A percentile compares a stretch with the other conserved stretches of the same genome.
These are phyloP conservation scores for Aegilops speltoides DNA, from an alignment of 176 grass and related monocot genomes.

Conservation along the genomic window DNA sequence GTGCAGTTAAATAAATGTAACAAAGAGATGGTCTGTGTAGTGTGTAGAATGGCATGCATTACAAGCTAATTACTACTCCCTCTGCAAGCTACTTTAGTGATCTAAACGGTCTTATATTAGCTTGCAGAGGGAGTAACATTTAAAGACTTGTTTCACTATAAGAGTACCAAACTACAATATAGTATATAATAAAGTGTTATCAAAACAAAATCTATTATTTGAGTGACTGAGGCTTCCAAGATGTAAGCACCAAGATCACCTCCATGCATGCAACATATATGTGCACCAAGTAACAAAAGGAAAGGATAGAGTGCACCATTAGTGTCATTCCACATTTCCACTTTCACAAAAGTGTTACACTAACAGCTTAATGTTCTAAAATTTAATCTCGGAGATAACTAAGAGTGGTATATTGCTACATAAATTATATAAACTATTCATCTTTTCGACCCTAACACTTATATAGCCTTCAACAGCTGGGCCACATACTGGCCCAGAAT, in stretches of 20 bases:
- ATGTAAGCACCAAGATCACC: background rate
- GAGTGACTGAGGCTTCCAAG: background rate
- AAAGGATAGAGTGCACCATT: background rate
- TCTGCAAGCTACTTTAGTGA: too few relatives aligned
- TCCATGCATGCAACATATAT: background rate
- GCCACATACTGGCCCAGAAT: background rate
- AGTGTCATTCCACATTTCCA: conserved; percentile 16
- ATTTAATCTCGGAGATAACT: background rate
- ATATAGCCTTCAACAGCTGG: background rate
- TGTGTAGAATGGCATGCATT: background rate
- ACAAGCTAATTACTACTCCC: background rate
- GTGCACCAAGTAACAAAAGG: background rate
- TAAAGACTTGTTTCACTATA: background rate
- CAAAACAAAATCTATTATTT: background rate
- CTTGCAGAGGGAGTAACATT: too few relatives aligned
- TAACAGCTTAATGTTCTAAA: background rate
- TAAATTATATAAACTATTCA: background rate
- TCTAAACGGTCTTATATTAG: too few relatives aligned
- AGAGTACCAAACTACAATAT: background rate
- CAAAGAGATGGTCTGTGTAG: background rate
- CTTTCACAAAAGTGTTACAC: background rate
- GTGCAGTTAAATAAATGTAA: background rate
- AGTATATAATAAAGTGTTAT: conserved; percentile 6
- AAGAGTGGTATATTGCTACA: background rate
- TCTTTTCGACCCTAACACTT: background rate